Conservation (phyloP, 768 basidiomycete genomes). For the Tubosaeta brunneosetosa region DNA sequence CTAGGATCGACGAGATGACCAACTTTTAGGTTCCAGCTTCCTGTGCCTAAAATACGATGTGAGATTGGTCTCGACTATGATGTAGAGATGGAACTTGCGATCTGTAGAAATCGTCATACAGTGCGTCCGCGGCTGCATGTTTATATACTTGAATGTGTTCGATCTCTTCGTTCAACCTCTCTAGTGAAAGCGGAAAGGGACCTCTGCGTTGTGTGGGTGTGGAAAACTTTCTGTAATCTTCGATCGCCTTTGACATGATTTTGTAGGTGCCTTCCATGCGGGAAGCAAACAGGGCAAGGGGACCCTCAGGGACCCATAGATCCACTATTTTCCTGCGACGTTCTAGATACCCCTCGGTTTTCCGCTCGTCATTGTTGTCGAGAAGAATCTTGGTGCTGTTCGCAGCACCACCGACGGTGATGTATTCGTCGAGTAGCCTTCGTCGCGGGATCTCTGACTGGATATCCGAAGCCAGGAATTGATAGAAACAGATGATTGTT, state of each 20-base stretch:
- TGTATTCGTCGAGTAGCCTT: conserved; percentile 24
- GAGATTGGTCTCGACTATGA: not conserved
- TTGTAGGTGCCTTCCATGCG: conserved; percentile 17
- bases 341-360: conserved; percentile 17
- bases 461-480: conserved; percentile 24
- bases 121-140: conserved; percentile 5
- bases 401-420: conserved; percentile 24
- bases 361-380: conserved; percentile 20
- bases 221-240: conserved; percentile 13
- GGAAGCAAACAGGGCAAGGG: conserved; percentile 15
- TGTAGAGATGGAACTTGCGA: conserved; percentile 7
- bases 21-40: conserved; percentile 23
- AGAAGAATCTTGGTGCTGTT: conserved; percentile 24
- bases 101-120: conserved; percentile 21
- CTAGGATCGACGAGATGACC: not conserved
- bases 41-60: conserved; percentile 10
- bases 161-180: conserved; percentile 22
- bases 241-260: conserved; percentile 21
- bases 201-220: conserved; percentile 13
- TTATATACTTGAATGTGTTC: conserved; percentile 20
- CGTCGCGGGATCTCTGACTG: conserved; percentile 20
- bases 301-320: conserved; percentile 16
- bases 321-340: conserved; percentile 18
- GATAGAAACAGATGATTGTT: conserved; percentile 26
- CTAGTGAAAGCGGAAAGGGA: conserved; percentile 20